Evolutionary conservation across 2,329 filamentous ascomycete genomes (phyloP).

Genomic region (Beauveria medogensis): DNA sequence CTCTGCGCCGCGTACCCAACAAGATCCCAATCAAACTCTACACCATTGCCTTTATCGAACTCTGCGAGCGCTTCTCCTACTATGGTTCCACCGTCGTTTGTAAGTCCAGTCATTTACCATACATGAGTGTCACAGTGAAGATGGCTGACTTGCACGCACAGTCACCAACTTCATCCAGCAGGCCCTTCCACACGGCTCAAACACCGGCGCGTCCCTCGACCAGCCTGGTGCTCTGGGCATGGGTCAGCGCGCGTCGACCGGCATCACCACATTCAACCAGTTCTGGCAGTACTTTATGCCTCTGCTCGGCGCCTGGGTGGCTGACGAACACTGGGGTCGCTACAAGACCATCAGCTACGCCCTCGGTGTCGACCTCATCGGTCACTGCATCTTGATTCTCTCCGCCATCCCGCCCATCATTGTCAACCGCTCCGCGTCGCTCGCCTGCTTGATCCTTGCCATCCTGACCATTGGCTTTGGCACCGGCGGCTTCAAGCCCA

Average conservation of each 20-base stretch:
- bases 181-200: constrained; percentile 44
- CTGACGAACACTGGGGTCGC: constrained; percentile 55
- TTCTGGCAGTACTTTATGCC: constrained; percentile 57
- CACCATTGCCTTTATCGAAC: constrained; percentile 58
- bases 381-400: constrained; percentile 57
- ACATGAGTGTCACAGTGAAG: no score
- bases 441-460: constrained; percentile 58
- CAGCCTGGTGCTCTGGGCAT: constrained; percentile 48
- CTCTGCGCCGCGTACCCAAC: constrained; percentile 46
- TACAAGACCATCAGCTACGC: constrained; percentile 61
- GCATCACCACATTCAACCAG: constrained; percentile 40
- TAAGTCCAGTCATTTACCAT: constrained; percentile 42
- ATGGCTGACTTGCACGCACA: constrained; percentile 10
- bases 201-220: constrained; percentile 39
- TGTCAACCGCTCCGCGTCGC: constrained; percentile 42
- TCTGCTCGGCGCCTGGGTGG: constrained; percentile 42
- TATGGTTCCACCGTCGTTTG: constrained; percentile 59
- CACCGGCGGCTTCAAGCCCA: constrained; percentile 69
- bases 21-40: constrained; percentile 52
- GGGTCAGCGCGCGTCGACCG: constrained; percentile 44
- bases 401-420: constrained; percentile 59
- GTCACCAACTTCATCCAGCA: constrained; percentile 57
- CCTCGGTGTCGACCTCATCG: constrained; percentile 53
- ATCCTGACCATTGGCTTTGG: constrained; percentile 46
- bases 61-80: constrained; percentile 67